phyloP scores from a whole-genome alignment of 305 asterid species.

The Rubia peregrina region DNA sequence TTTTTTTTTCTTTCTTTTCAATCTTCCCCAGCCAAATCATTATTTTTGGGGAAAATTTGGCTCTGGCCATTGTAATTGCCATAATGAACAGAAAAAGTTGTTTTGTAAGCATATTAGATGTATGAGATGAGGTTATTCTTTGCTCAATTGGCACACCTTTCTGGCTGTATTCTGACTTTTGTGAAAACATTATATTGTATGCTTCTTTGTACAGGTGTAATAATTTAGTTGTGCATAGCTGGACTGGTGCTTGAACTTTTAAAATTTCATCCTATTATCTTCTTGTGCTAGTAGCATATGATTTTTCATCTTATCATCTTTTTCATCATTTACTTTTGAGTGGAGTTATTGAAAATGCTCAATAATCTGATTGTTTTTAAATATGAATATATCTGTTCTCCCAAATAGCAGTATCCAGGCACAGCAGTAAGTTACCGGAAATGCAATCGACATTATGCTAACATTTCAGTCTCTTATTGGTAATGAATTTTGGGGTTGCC shows the following conservation, averaged over 20 bases:
- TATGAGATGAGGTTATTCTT: slow-evolving; percentile 8
- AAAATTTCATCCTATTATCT: not conserved
- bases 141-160: not conserved
- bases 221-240: not conserved
- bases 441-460: not conserved
- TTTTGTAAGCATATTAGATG: not conserved
- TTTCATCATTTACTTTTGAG: not conserved
- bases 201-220: not conserved
- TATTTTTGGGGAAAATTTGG: not conserved
- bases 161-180: not conserved
- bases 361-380: not conserved
- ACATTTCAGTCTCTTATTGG: not conserved
- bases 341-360: not conserved
- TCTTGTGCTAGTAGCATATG: slow-evolving; percentile 1
- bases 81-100: not conserved
- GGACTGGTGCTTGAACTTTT: not conserved
- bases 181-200: not conserved
- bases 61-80: slow-evolving; percentile 10
- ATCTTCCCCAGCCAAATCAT: not conserved
- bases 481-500: not conserved
- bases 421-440: not conserved
- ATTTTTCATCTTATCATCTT: not conserved
- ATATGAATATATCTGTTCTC: not conserved
- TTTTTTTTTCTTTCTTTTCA: not conserved
- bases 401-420: not conserved